Base-by-base conservation (phyloP, 805 yeast species). In the Candida gorgasii region DNA sequence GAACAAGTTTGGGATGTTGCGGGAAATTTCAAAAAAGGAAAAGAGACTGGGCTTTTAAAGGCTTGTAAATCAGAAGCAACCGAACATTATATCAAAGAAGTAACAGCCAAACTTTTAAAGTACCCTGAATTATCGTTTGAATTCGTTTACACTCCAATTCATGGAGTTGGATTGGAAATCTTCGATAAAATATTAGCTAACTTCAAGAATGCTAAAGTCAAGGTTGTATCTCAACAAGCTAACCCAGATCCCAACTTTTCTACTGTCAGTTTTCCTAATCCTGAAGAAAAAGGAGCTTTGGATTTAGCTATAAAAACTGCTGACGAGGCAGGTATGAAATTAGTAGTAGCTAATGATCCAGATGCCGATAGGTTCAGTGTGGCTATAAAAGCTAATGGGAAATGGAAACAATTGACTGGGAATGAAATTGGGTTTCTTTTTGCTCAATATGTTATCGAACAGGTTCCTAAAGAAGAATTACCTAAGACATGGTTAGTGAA, bases 311-410 rank as follows among this genome's bases (percentile, higher is more conserved):
- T 82, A 14, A 39, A 57, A 8, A 59, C 63, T 2, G 97, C 96
- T 0, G 81, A 86, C 30, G 40, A 49, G 1, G 58, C 63, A 2
- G 71, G 71, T 0, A 61, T 75, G 17, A 58, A 65, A 2, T 58
- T 89, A 22, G 92, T 92, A 1, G 54, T 92, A 2, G 96, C 97
- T 1, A 92, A 85, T 61, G 99, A 92, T 57, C 99, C 99, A 0
- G 99, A 92, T 63, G 99, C 98, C 0, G 99, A 92, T 61, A 72
- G 99, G 45, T 92, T 92, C 57, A 83, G 93, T 6, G 85, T 79
- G 8, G 96, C 96, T 0, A 75, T 86, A 14, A 80, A 77, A 49
- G 52, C 48, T 2, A 40, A 50, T 2, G 72, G 70, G 11, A 45
- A 54, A 12, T 90, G 96, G 95, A 67, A 62, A 43, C 97, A 90